Evolutionary conservation across 129 eudicot genomes (phyloP), one percentile per base, ranked within the genome.

Genomic region (Arctium lappa): DNA sequence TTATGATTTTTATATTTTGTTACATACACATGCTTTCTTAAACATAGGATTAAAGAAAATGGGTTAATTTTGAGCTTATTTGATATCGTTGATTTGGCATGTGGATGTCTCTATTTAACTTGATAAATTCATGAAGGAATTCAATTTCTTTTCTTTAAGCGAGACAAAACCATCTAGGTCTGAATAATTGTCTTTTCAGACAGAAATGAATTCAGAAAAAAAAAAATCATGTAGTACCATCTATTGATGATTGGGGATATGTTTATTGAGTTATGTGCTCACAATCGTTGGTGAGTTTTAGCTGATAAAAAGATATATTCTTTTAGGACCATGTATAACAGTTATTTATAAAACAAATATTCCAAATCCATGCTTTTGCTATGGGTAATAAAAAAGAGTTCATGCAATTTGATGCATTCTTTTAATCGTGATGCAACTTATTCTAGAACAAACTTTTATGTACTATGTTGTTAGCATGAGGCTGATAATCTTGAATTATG

Each of bases 401-500:
- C 37, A 50, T 77, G 82, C 66, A 83, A 77, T 30, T 15, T 83
- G 82, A 83, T 77, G 74, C 65, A 60, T 53, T 33, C 70, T 16
- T 16, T 77, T 30, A 22, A 72, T 78, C 31, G 66, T 48, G 81
- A 27, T 46, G 40, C 56, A 40, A 72, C 5, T 66, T 36, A 50
- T 72, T 77, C 34, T 29, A 44, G 68, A 62, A 72, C 66, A 42
- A 46, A 7, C 37, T 72, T 8, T n/a, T 48, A 7, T 22, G 5
- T 71, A 37, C 80, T 72, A n/a, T 8, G 80, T 30, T 10, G 3
- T 32, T 60, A 60, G 78, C 22, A 75, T 68, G 87, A 37, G 69
- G 44, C 68, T 69, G 38, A 81, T 63, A 10, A 40, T n/a, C 62
- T 78, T 78, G 34, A 53, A 85, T 34, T 62, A 80, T 91, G 84